Evolutionary conservation across 1,284 basidiomycete species (phyloP).

Genomic region (Stereum hirsutum): DNA sequence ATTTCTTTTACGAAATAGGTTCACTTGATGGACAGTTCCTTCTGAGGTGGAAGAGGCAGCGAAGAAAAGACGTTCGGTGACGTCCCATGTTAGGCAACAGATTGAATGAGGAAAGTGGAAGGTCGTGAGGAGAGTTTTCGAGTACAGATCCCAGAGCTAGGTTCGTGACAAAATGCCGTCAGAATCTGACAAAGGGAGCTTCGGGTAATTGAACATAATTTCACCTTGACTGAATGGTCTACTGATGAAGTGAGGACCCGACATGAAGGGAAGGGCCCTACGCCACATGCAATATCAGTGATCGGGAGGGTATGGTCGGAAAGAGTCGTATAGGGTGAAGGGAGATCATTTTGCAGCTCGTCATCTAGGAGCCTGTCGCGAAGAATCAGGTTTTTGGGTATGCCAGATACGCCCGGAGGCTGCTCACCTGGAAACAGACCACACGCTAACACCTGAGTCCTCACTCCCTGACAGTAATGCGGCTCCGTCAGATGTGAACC

Average conservation of each 20-base stretch:
- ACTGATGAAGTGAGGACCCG: slow-evolving; percentile 75
- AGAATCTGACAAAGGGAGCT: slow-evolving; percentile 1
- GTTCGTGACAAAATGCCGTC: slow-evolving; percentile 8
- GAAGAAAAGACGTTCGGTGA: slow-evolving; percentile 83
- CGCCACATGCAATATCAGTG: slow-evolving; percentile 72
- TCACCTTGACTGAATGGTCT: slow-evolving; percentile 90
- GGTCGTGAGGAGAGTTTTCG: slow-evolving; percentile 73
- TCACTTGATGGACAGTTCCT: slow-evolving; percentile 73
- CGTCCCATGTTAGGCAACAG: slow-evolving; percentile 66
- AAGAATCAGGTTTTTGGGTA: slow-evolving; percentile 1
- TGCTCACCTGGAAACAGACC: slow-evolving; percentile 75
- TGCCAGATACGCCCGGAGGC: neutral
- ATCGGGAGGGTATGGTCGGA: slow-evolving; percentile 91
- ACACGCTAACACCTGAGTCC: slow-evolving; percentile 84
- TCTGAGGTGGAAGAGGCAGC: slow-evolving; percentile 67
- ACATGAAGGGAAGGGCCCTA: slow-evolving; percentile 72
- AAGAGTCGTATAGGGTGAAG: slow-evolving; percentile 72
- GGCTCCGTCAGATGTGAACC: slow-evolving; percentile 76
- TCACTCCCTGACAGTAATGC: slow-evolving; percentile 82
- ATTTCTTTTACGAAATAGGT: slow-evolving; percentile 62
- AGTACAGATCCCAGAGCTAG: slow-evolving; percentile 77
- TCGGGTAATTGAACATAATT: slow-evolving; percentile 5
- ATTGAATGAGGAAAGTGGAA: slow-evolving; percentile 78
- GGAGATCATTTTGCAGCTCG: slow-evolving; percentile 56
- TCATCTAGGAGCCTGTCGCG: slow-evolving; percentile 62